Evolutionary conservation across 2,329 filamentous ascomycete genomes (phyloP), one percentile per base, ranked within the genome.

Genomic region (Kalmusia sp.): DNA sequence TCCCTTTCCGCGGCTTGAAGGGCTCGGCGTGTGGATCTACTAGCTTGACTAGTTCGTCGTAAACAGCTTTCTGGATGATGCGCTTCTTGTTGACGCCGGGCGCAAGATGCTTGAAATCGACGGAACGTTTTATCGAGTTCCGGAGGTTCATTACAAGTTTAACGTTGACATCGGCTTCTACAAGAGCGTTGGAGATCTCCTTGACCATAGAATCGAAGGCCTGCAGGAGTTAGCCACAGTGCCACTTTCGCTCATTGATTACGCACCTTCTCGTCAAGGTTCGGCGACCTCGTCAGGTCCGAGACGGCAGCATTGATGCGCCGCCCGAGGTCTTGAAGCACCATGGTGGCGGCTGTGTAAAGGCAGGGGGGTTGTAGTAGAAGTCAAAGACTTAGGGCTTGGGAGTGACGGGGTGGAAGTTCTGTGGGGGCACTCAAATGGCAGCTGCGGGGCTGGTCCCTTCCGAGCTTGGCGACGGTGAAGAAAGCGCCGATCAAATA

Each of bases 191-290:
- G 75, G 92, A 96, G 69, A 99, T 98, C 78, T 98, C 93, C 80
- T 98, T 98, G 75, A 99, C 85, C 95, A 99, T 99, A 68, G 85
- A 84, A 81, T 99, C 95, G 75, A 99, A 98, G 35, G 93, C 92
- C 91, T 95, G 24, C 46, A 24, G 52, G 28, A 67, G 71, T 83
- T 68, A 44, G 46, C 55, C 48, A 38, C 45, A 15, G 25, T 44
- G 41, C 41, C 41, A 34, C 41, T 65, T 54, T 37, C 44, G 45
- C 28, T 19, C 30, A 21, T 14, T 33, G 30, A 12, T 35, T 51
- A 41, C 51, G 33, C 72, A 89, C 92, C 88, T 98, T 98, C 80
- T 99, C 95, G 73, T 98, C 93, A 65, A 98, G 86, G 71, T 96
- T 97, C 62, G 87, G 90, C 53, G 95, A 92, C 70, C 93, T 85